Conservation (phyloP, 2,329 filamentous ascomycete genomes). For the Curvularia hawaiiensis region DNA sequence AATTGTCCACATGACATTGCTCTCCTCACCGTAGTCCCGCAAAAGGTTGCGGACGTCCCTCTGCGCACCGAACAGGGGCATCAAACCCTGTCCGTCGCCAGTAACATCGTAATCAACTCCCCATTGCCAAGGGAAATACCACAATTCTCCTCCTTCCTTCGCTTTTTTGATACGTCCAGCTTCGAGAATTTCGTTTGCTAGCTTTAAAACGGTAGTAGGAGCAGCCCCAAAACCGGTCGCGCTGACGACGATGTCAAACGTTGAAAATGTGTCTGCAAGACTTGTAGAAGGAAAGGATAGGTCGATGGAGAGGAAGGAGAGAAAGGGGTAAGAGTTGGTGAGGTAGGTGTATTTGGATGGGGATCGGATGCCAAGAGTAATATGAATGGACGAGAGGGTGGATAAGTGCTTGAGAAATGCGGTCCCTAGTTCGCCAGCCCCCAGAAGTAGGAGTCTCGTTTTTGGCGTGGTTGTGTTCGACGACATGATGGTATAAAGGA, state of each 20-base stretch:
- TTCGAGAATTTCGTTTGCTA: constrained; percentile 60
- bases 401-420: constrained; percentile 60
- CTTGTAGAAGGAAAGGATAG: constrained; percentile 39
- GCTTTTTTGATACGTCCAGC: constrained; percentile 51
- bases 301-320: constrained; percentile 53
- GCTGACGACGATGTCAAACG: constrained; percentile 62
- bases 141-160: constrained; percentile 13
- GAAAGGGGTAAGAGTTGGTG: constrained; percentile 17
- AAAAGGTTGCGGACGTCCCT: constrained; percentile 48
- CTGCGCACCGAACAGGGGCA: constrained; percentile 73
- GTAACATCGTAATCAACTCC: constrained; percentile 73
- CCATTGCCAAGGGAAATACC: constrained; percentile 75
- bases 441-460: constrained; percentile 61
- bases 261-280: constrained; percentile 44
- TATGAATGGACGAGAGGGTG: constrained; percentile 51
- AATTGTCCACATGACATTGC: constrained; percentile 63
- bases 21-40: constrained; percentile 24
- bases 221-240: constrained; percentile 66
- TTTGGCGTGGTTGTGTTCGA: constrained; percentile 3
- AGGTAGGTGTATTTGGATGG: constrained; percentile 49
- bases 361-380: constrained; percentile 62
- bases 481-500: not conserved
- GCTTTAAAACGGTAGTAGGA: constrained; percentile 61
- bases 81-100: constrained; percentile 59
- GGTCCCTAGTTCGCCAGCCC: constrained; percentile 69